phyloP scores from a whole-genome alignment of 1,284 basidiomycete species.

The Sanghuangporus weigelae region DNA sequence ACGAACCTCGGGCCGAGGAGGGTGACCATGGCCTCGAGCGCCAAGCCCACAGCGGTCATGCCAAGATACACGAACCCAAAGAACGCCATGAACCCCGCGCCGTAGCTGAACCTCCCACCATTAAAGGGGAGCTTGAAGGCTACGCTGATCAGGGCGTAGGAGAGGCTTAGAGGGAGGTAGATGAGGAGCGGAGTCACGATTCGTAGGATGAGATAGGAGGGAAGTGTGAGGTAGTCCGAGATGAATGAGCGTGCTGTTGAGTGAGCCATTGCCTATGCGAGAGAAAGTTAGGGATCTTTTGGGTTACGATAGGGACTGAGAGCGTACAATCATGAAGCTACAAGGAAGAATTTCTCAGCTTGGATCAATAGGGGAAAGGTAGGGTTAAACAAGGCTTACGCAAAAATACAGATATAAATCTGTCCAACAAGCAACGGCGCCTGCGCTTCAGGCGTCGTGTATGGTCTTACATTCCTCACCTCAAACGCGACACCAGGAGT shows the following conservation, averaged over 20 bases:
- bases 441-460: conserved; percentile 41
- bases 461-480: conserved; percentile 42
- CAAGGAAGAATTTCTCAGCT: background rate
- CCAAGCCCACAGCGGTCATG: conserved; percentile 33
- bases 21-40: conserved; percentile 36
- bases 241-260: conserved; percentile 39
- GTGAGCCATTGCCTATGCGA: conserved; percentile 37
- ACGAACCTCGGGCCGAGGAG: conserved; percentile 28
- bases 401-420: conserved; percentile 44
- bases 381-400: conserved; percentile 23
- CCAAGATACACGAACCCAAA: conserved; percentile 34
- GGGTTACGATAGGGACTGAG: background rate
- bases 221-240: conserved; percentile 35
- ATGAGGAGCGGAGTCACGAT: conserved; percentile 32
- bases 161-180: conserved; percentile 38
- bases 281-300: background rate
- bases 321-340: background rate
- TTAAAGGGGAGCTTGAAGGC: conserved; percentile 37
- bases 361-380: background rate
- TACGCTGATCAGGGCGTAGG: conserved; percentile 40
- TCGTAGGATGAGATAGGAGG: conserved; percentile 35
- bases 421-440: conserved; percentile 48
- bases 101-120: conserved; percentile 31
- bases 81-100: conserved; percentile 41
- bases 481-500: conserved; percentile 32